These are phyloP conservation scores for Drechmeria coniospora DNA, from an alignment of 2,329 filamentous ascomycete species.

Conservation along the genomic window DNA sequence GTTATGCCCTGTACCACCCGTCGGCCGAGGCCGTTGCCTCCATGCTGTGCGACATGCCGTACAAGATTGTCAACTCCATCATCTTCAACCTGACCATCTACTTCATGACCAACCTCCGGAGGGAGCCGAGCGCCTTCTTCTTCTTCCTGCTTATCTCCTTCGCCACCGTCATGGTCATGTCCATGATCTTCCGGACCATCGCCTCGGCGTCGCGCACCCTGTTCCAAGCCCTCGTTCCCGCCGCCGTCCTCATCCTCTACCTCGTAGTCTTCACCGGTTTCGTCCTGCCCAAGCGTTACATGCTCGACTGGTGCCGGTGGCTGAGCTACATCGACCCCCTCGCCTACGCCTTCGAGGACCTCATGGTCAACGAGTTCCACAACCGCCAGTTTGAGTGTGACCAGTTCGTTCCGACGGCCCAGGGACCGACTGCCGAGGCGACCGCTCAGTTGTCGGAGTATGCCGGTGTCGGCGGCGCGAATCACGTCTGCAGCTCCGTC, in stretches of 20 bases:
- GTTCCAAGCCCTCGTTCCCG: constrained; percentile 46
- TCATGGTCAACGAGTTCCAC: constrained; percentile 75
- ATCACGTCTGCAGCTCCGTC: constrained; percentile 41
- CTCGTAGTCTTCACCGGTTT: constrained; percentile 61
- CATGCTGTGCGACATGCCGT: constrained; percentile 75
- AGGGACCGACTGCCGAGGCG: not conserved
- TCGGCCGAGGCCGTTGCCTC: constrained; percentile 77
- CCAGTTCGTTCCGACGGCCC: constrained; percentile 25
- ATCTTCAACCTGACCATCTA: constrained; percentile 70
- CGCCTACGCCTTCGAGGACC: constrained; percentile 62
- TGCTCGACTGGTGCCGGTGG: constrained; percentile 71
- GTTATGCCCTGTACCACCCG: constrained; percentile 81
- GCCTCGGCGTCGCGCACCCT: constrained; percentile 60
- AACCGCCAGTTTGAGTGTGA: constrained; percentile 41
- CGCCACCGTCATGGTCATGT: constrained; percentile 60
- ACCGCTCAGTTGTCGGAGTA: constrained; percentile 8
- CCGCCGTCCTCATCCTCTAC: constrained; percentile 45
- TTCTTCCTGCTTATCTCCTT: constrained; percentile 70
- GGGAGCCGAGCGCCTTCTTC: constrained; percentile 66
- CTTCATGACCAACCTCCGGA: constrained; percentile 71
- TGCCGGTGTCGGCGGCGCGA: constrained; percentile 13
- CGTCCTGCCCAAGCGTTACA: constrained; percentile 48
- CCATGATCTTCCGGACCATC: constrained; percentile 73
- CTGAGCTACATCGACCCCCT: constrained; percentile 70
- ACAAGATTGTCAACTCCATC: constrained; percentile 56